Evolutionary conservation across 2,329 filamentous ascomycete species (phyloP).

Genomic region (Nemania sp.): DNA sequence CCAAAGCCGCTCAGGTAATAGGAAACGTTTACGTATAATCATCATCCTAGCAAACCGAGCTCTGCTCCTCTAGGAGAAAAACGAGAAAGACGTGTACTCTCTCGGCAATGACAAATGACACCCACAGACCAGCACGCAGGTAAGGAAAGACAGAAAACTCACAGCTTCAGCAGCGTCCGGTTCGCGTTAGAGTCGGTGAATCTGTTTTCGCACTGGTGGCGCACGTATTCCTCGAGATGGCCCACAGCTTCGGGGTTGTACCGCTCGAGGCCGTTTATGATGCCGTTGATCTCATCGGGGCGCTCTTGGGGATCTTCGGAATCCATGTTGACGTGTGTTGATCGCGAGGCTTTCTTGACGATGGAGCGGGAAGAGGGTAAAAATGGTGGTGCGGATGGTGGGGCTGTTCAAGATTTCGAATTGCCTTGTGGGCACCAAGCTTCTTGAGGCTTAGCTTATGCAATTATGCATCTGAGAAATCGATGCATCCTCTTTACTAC

Average conservation of each 20-base stretch:
- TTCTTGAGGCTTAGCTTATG: constrained; percentile 14
- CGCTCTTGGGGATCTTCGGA: constrained; percentile 88
- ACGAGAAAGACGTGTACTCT: too few species aligned
- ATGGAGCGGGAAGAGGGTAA: constrained; percentile 29
- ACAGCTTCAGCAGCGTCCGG: constrained; percentile 95
- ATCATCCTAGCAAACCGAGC: constrained; percentile 63
- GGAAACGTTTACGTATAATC: constrained; percentile 88
- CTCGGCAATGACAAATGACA: background rate
- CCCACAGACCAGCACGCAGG: background rate
- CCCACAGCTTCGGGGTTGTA: constrained; percentile 98
- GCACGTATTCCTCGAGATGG: constrained; percentile 91
- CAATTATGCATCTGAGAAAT: too few species aligned
- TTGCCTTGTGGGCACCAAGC: constrained; percentile 36
- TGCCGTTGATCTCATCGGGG: constrained; percentile 87
- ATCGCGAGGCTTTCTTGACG: constrained; percentile 33
- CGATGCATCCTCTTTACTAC: background rate
- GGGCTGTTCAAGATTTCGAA: constrained; percentile 37
- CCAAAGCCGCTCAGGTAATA: constrained; percentile 84
- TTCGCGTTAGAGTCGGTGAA: constrained; percentile 97
- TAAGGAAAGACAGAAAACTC: constrained; percentile 51
- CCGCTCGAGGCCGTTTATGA: constrained; percentile 95
- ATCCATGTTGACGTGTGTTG: constrained; percentile 55
- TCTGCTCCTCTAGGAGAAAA: too few species aligned
- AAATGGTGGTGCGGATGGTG: constrained; percentile 34
- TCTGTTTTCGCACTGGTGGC: constrained; percentile 91